Evolutionary conservation across 192 early-diverging fungal species (phyloP).

Genomic region (Coemansia sp.): DNA sequence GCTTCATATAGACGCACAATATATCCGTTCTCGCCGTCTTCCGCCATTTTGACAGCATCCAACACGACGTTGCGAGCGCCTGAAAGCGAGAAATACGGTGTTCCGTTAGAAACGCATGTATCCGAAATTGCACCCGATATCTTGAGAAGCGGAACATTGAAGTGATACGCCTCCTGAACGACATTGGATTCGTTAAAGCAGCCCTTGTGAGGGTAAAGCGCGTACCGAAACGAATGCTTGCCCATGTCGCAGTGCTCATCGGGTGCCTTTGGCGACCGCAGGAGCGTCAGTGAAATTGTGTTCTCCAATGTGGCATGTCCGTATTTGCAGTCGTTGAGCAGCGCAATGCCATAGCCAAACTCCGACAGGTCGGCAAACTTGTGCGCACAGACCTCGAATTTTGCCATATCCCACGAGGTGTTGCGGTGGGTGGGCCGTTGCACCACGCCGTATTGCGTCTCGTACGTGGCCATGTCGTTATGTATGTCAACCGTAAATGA

Average conservation of each 20-base stretch:
- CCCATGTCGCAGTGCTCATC: slow-evolving; percentile 63
- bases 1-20: slow-evolving; percentile 89
- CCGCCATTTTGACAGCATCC: slow-evolving; percentile 89
- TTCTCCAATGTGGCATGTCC: slow-evolving; percentile 86
- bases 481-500: slow-evolving; percentile 86
- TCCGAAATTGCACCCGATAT: slow-evolving; percentile 15
- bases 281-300: slow-evolving; percentile 77
- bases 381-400: slow-evolving; percentile 97
- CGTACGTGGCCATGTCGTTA: slow-evolving; percentile 87
- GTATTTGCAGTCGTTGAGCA: slow-evolving; percentile 96
- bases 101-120: not conserved
- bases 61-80: slow-evolving; percentile 72
- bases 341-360: slow-evolving; percentile 88
- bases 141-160: slow-evolving; percentile 77
- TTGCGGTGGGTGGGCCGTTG: slow-evolving; percentile 94
- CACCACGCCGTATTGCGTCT: slow-evolving; percentile 89
- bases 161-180: slow-evolving; percentile 83
- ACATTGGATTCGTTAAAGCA: slow-evolving; percentile 84
- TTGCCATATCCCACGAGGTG: slow-evolving; percentile 80
- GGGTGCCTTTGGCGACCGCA: slow-evolving; percentile 82
- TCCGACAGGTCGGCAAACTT: slow-evolving; percentile 95
- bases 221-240: slow-evolving; percentile 82
- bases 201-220: slow-evolving; percentile 84
- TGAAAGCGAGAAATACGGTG: slow-evolving; percentile 41
- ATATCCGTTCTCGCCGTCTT: slow-evolving; percentile 67